Evolutionary conservation across 129 eudicot species (phyloP).

Genomic region (Saposhnikovia divaricata): DNA sequence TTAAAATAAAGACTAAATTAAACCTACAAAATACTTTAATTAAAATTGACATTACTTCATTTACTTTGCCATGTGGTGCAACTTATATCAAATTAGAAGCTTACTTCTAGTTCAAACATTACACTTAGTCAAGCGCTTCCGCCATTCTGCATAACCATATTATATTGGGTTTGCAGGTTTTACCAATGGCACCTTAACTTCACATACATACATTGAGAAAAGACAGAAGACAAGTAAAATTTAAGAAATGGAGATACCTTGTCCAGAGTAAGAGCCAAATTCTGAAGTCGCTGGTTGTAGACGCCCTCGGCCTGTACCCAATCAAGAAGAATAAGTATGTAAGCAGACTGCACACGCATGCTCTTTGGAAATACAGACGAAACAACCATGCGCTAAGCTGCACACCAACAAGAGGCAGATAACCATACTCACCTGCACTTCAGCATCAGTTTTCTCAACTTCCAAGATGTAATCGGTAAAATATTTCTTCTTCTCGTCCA

Average conservation of each 20-base stretch:
- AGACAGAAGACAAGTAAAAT: background rate
- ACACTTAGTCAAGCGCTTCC: background rate
- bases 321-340: slow-evolving; percentile 2
- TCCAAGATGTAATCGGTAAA: slow-evolving; percentile 70
- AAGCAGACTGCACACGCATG: background rate
- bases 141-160: background rate
- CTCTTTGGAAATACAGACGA: background rate
- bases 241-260: slow-evolving; percentile 38
- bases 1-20: background rate
- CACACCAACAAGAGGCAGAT: background rate
- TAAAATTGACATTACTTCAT: background rate
- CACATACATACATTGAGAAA: background rate
- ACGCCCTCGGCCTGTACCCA: slow-evolving; percentile 88
- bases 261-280: slow-evolving; percentile 95
- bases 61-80: background rate
- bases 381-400: background rate
- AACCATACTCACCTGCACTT: slow-evolving; percentile 55
- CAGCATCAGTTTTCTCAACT: slow-evolving; percentile 85
- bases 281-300: slow-evolving; percentile 93
- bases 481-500: slow-evolving; percentile 89
- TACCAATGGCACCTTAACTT: background rate
- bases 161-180: background rate
- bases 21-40: background rate
- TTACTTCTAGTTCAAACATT: background rate
- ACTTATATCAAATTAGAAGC: background rate